Evolutionary conservation across 345 rosid genomes (phyloP).

Genomic region (Moricandia arvensis): DNA sequence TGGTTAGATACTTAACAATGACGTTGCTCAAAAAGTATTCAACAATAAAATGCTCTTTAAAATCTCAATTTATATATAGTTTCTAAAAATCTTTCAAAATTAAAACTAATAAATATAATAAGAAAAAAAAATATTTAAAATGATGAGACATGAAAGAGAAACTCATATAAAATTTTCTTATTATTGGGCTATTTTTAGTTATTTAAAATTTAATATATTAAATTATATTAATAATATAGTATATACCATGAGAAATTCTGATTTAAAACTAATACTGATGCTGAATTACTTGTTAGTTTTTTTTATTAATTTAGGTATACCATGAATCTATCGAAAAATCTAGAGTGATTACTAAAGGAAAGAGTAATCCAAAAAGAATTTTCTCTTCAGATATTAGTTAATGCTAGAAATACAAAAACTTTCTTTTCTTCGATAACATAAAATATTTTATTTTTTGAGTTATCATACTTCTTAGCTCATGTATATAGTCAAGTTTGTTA

Average conservation of each 20-base stretch:
- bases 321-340: no score
- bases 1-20: background rate
- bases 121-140: background rate
- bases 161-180: background rate
- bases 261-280: background rate
- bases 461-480: background rate
- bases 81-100: background rate
- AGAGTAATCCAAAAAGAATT: no score
- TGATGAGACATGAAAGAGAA: background rate
- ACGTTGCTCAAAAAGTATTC: background rate
- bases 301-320: no score
- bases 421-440: background rate
- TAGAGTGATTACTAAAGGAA: no score
- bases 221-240: no score
- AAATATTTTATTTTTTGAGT: background rate
- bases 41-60: background rate
- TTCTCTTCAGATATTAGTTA: background rate
- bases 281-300: background rate
- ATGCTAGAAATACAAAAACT: background rate
- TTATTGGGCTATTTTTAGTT: background rate
- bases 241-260: background rate
- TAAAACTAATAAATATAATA: background rate
- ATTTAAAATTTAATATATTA: background rate
- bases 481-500: background rate
- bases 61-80: no score